Conservation (phyloP, 768 basidiomycete species). For the Calocera viscosa region DNA sequence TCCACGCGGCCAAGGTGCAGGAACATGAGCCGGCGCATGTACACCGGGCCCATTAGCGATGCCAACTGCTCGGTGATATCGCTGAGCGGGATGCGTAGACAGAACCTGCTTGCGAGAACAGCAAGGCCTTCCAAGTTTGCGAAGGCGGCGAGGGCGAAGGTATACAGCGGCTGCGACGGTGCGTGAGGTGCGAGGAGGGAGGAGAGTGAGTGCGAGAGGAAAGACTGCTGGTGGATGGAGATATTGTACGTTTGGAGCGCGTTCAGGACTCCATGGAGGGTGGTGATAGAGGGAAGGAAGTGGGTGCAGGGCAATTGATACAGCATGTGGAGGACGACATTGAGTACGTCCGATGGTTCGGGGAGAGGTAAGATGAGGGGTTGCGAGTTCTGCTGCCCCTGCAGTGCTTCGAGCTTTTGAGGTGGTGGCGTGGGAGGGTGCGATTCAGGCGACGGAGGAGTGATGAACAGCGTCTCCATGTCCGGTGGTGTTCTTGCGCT, state of each 20-base stretch:
- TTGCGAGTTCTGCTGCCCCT: not conserved
- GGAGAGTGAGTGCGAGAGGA: slow-evolving; percentile 25
- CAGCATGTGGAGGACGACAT: slow-evolving; percentile 57
- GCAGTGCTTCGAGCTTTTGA: not conserved
- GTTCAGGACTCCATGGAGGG: slow-evolving; percentile 44
- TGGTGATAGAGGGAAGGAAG: slow-evolving; percentile 55
- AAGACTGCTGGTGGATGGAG: slow-evolving; percentile 26
- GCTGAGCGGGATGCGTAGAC: slow-evolving; percentile 58
- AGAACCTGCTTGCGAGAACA: slow-evolving; percentile 57
- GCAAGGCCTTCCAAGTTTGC: slow-evolving; percentile 62
- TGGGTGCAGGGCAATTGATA: slow-evolving; percentile 64
- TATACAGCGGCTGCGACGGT: slow-evolving; percentile 52
- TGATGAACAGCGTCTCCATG: not conserved
- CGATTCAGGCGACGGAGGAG: not conserved
- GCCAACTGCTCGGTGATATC: slow-evolving; percentile 59
- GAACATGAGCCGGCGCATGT: slow-evolving; percentile 71
- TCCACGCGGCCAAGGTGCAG: slow-evolving; percentile 72
- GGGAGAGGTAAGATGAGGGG: slow-evolving; percentile 40
- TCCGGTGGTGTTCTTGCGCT: not conserved
- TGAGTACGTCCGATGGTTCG: slow-evolving; percentile 50
- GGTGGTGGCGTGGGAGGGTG: not conserved
- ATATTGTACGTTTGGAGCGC: slow-evolving; percentile 51
- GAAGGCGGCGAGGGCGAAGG: slow-evolving; percentile 58
- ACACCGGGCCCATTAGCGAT: slow-evolving; percentile 55
- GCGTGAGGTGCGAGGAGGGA: slow-evolving; percentile 52